Base-by-base conservation (phyloP, 139 green algal genomes). In the Bryopsis sp. region DNA sequence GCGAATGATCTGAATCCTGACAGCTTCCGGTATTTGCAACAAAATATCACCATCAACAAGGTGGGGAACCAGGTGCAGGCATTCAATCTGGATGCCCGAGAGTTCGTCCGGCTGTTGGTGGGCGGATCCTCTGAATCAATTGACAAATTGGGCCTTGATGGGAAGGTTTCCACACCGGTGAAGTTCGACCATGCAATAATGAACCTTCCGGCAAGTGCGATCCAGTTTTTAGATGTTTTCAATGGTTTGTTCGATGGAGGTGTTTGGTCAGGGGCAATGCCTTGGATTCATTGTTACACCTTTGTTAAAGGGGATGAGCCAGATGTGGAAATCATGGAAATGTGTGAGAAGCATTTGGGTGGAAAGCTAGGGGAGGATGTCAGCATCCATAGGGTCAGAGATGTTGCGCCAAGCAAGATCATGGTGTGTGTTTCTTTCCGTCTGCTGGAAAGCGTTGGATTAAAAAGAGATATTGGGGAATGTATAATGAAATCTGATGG, bases 1-100 rank as follows among this genome's bases (percentile, higher is more conserved):
- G 93, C 94, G 7, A 99, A 99, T 76, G 94, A 99, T 77, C 81
- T 99, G 31, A 99, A 99, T 72, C 94, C 94, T 0, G 48, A 76
- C 36, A 92, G 82, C 64, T 79, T 78, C 39, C 48, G 79, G 34
- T 98, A 88, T 58, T 71, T 96, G 22, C 61, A 57, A 0, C 39
- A 76, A 34, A 99, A 99, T 76, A 80, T 85, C 0, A 73, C 70
- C 48, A 61, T 86, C n/a, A 95, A 96, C 78, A 81, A 79, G 34
- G 76, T 93, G 67, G 47, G 39, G 0, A 26, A 38, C 1, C n/a
- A 36, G 0, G 77, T 95, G 34, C 48, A 68, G 8, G 65, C 82
- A 0, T 91, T 85, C 74, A 88, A 87, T 72, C 76, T 90, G 79
- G 87, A 94, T 72, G 93, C 77, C 24, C 72, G 92, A 15, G 76